phyloP scores from a whole-genome alignment of 257 asterid genomes.

The Solanum tarapatanum region DNA sequence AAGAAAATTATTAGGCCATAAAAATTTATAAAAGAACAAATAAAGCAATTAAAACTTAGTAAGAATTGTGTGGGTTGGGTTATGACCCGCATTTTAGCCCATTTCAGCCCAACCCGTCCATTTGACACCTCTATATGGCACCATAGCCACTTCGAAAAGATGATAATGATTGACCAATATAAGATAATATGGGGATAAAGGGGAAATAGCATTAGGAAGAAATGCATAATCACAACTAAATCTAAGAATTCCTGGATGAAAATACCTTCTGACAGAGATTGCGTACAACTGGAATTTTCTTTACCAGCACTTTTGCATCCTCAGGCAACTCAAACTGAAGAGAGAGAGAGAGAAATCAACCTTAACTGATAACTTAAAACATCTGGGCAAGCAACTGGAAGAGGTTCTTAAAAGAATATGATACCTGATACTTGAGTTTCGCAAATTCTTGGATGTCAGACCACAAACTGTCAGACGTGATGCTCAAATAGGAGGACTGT shows the following conservation, averaged over 20 bases:
- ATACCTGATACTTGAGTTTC: constrained; percentile 77
- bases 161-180: neutral
- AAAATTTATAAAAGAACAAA: neutral
- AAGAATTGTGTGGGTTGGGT: neutral
- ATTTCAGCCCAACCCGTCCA: neutral
- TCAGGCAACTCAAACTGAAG: constrained; percentile 72
- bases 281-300: constrained; percentile 65
- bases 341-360: neutral
- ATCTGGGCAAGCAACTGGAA: neutral
- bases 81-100: neutral
- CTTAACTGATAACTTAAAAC: neutral
- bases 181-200: neutral
- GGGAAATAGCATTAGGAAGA: neutral
- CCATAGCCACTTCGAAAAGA: neutral
- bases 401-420: neutral
- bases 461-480: constrained; percentile 76
- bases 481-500: constrained; percentile 40
- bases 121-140: neutral
- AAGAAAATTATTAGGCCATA: neutral
- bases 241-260: neutral
- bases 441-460: constrained; percentile 73
- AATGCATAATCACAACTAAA: neutral
- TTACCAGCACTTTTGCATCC: constrained; percentile 49
- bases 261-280: constrained; percentile 82
- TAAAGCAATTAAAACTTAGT: neutral